These are phyloP conservation scores for Hericium erinaceus DNA, from an alignment of 768 basidiomycete species.

Conservation along the genomic window DNA sequence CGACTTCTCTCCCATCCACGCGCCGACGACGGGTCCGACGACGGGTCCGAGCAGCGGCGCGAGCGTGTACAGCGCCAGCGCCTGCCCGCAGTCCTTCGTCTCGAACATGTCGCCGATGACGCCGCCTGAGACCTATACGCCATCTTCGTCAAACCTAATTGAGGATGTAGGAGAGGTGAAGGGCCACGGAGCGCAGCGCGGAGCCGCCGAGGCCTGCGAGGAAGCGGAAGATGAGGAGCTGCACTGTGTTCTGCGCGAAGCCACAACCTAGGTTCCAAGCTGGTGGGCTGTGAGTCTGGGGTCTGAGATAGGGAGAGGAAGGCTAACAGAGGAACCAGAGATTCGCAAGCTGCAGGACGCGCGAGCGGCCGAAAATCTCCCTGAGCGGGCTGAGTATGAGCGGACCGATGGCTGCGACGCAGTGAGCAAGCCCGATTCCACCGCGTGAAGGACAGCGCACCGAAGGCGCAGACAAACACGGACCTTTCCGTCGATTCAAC, in stretches of 20 bases:
- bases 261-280: conserved; percentile 54
- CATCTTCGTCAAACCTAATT: not conserved
- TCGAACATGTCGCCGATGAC: conserved; percentile 54
- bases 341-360: conserved; percentile 53
- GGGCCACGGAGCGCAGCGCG: conserved; percentile 31
- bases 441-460: too few species aligned
- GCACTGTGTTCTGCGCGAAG: conserved; percentile 44
- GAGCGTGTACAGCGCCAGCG: conserved; percentile 54
- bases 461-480: conserved; percentile 50
- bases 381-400: conserved; percentile 50
- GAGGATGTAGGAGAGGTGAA: too few species aligned
- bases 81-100: conserved; percentile 54
- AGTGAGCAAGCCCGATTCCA: too few species aligned
- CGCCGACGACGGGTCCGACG: conserved; percentile 51
- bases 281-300: not conserved
- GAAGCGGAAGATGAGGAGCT: conserved; percentile 30
- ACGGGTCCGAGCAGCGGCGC: conserved; percentile 61
- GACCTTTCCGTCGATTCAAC: conserved; percentile 11
- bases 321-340: conserved; percentile 48
- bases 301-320: too few species aligned
- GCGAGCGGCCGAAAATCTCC: conserved; percentile 62
- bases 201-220: conserved; percentile 65
- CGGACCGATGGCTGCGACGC: conserved; percentile 46
- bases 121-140: conserved; percentile 26
- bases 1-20: not conserved